phyloP scores from a whole-genome alignment of 2,329 filamentous ascomycete genomes.

The Rutstroemia sp. region DNA sequence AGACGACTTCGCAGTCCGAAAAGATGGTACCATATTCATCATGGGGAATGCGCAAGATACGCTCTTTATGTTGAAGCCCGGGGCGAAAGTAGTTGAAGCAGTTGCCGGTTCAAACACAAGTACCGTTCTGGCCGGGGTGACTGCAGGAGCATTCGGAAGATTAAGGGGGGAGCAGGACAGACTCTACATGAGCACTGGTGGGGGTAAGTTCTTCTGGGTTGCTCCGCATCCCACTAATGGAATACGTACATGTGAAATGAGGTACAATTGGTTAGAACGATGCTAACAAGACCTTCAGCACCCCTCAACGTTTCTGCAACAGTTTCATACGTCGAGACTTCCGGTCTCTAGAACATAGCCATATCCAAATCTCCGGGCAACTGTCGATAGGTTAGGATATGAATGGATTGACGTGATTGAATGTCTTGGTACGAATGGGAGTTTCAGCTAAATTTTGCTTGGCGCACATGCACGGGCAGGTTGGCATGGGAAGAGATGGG shows the following conservation, averaged over 20 bases:
- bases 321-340: neutral
- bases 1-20: slow-evolving; percentile 14
- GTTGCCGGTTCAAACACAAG: slow-evolving; percentile 10
- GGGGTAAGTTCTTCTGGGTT: slow-evolving; percentile 11
- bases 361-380: too few species aligned
- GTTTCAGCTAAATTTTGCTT: too few species aligned
- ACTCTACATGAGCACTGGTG: slow-evolving; percentile 15
- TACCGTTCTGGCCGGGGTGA: slow-evolving; percentile 13
- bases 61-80: slow-evolving; percentile 2
- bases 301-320: neutral
- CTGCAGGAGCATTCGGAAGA: slow-evolving; percentile 14
- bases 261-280: neutral
- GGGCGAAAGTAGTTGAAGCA: neutral
- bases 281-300: neutral
- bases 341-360: neutral
- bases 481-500: too few species aligned
- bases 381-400: too few species aligned
- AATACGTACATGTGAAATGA: neutral
- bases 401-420: too few species aligned
- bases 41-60: slow-evolving; percentile 8
- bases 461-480: too few species aligned
- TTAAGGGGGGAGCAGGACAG: neutral
- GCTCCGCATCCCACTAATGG: neutral
- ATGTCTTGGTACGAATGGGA: too few species aligned
- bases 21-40: slow-evolving; percentile 12